Conservation (phyloP, 345 rosid genomes). For the Laguncularia racemosa region DNA sequence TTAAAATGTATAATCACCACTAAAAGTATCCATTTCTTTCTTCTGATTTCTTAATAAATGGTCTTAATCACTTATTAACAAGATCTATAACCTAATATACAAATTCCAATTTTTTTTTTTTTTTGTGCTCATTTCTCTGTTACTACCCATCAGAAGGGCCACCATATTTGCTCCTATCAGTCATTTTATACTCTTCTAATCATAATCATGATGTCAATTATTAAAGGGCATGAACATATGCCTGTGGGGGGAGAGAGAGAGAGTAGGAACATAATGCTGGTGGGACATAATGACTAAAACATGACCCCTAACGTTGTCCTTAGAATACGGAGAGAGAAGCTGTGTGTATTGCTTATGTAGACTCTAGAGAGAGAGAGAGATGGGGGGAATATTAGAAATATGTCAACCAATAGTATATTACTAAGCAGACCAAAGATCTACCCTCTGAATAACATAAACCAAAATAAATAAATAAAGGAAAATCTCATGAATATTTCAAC, state of each 20-base stretch:
- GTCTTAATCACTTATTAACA: too few species aligned
- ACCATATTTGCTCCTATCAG: too few species aligned
- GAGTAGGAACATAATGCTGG: slow-evolving; percentile 13
- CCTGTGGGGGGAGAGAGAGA: background rate
- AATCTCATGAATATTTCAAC: background rate
- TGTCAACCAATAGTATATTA: background rate
- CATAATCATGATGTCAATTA: slow-evolving; percentile 9
- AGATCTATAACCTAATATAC: too few species aligned
- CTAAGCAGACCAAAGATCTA: background rate
- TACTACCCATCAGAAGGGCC: background rate
- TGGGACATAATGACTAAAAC: slow-evolving; percentile 16
- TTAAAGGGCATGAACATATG: slow-evolving; percentile 7
- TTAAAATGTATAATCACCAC: too few species aligned
- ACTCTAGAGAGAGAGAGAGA: background rate
- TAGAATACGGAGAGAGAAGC: background rate
- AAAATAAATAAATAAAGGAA: background rate
- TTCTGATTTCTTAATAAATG: too few species aligned
- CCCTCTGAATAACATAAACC: background rate
- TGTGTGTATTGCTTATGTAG: background rate
- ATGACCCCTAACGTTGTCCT: slow-evolving; percentile 11
- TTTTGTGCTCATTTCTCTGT: background rate
- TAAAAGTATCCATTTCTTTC: too few species aligned
- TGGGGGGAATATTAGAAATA: background rate
- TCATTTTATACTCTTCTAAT: background rate
- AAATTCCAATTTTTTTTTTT: too few species aligned